Evolutionary conservation across 2,329 filamentous ascomycete genomes (phyloP), one percentile per base, ranked within the genome.

Genomic region (Phyllosticta capitalensis): DNA sequence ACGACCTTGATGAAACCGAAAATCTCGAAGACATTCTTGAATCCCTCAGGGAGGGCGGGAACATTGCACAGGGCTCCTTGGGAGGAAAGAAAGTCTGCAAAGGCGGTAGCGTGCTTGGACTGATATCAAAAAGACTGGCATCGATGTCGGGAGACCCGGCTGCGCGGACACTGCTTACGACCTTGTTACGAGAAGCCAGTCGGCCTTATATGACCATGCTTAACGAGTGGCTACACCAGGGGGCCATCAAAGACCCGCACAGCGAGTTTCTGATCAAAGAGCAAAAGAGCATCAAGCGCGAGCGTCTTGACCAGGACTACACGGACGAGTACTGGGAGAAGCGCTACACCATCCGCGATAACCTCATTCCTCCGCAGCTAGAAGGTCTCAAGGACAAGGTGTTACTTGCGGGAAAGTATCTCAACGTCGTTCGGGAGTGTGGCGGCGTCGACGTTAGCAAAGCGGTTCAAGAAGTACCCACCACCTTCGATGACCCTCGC

Each of bases 281-380:
- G 72, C 90, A 96, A 67, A 95, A 92, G 73, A 96, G 92, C 68
- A 96, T 99, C 66, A 87, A 88, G 61, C 84, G 94, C 49, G 94
- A 97, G 71, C 83, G 89, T 61, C 78, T 99, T 2, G 91, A 97
- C 69, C 87, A 96, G 69, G 94, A 99, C 72, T 99, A 97, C 68
- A 99, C 92, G 0, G 94, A 99, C 71, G 94, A 99, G 69, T 99
- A 99, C 73, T 99, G 94, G 94, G 94, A 99, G 72, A 90, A 95
- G 69, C 83, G 94, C 63, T 99, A 99, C 70, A 97, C 94, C 4
- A 88, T 99, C 63, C 87, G 94, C 61, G 90, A 96, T 62, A 85
- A 90, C 54, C 89, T 96, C 62, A 86, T 97, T 0, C 94, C 94
- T 2, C 92, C 92, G 9, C 94, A 99, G 70, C 82, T 99, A 4